A percentile compares a stretch with the other conserved stretches of the same genome.
phyloP scores from a whole-genome alignment of 2,329 filamentous ascomycete genomes.

The Scedosporium boydii region DNA sequence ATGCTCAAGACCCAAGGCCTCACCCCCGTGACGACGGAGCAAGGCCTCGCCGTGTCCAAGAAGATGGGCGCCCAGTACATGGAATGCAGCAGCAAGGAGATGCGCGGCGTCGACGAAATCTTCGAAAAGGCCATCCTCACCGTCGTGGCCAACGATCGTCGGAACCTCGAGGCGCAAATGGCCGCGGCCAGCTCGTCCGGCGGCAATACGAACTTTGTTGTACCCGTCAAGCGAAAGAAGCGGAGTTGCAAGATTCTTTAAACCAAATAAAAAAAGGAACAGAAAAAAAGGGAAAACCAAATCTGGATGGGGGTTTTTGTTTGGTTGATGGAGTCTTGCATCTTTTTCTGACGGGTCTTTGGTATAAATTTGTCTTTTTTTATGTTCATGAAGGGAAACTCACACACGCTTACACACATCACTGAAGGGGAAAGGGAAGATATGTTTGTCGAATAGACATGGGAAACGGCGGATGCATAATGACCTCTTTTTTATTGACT shows the following conservation, averaged over 20 bases:
- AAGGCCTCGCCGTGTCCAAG: constrained; percentile 76
- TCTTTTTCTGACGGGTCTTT: constrained; percentile 3
- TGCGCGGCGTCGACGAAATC: constrained; percentile 91
- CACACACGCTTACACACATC: not conserved
- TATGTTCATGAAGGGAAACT: constrained; percentile 1
- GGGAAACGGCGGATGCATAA: not conserved
- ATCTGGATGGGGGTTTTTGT: constrained; percentile 10
- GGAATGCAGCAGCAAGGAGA: constrained; percentile 98
- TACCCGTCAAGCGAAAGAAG: constrained; percentile 64
- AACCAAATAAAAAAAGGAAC: constrained; percentile 16
- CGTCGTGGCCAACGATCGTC: constrained; percentile 71
- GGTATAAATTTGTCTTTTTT: constrained; percentile 4
- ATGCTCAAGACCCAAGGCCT: constrained; percentile 97
- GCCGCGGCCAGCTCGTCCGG: constrained; percentile 25
- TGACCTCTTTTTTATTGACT: constrained; percentile 2
- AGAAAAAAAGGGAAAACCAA: not conserved
- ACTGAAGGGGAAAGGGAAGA: not conserved
- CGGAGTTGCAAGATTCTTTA: constrained; percentile 73
- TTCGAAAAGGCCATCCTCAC: constrained; percentile 88
- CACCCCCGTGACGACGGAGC: constrained; percentile 85
- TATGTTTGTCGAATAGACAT: constrained; percentile 2
- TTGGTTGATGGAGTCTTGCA: constrained; percentile 1
- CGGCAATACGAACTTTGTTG: constrained; percentile 32
- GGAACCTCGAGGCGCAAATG: constrained; percentile 46
- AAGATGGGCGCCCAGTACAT: constrained; percentile 96